A percentile compares a stretch with the other conserved stretches of the same genome.
phyloP scores from a whole-genome alignment of 331 rosid genomes.

The Pyracantha coccinea region DNA sequence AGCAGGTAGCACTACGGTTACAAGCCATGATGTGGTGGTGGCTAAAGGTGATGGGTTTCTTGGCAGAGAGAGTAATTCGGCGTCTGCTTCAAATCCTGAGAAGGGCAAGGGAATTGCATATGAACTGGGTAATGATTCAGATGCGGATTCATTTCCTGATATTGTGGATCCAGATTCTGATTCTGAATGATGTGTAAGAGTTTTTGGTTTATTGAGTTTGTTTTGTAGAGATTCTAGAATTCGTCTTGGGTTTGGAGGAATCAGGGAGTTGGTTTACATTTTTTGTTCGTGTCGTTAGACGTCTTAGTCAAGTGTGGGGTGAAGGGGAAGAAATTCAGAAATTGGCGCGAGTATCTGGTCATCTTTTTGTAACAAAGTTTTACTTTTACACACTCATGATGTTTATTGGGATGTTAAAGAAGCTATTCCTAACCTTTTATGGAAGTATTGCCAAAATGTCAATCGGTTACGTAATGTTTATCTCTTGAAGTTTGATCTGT shows the following conservation, averaged over 20 bases:
- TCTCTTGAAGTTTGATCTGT: background rate
- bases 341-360: background rate
- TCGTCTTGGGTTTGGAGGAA: background rate
- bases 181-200: constrained; percentile 18
- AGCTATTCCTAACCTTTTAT: background rate
- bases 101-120: constrained; percentile 12
- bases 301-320: background rate
- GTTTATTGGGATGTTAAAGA: background rate
- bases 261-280: background rate
- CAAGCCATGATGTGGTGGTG: constrained; percentile 9
- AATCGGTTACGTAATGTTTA: background rate
- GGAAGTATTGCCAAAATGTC: background rate
- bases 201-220: background rate
- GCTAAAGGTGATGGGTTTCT: constrained; percentile 6
- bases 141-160: constrained; percentile 51
- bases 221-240: background rate
- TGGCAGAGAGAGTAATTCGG: constrained; percentile 3
- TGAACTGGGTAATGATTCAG: constrained; percentile 15
- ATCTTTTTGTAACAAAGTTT: background rate
- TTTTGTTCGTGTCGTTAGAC: background rate
- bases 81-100: constrained; percentile 15
- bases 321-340: background rate
- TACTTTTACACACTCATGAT: background rate
- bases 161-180: constrained; percentile 73
- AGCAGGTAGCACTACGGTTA: constrained; percentile 17